These are phyloP conservation scores for Trypanosoma theileri DNA, from an alignment of 208 protist species.

Conservation along the genomic window DNA sequence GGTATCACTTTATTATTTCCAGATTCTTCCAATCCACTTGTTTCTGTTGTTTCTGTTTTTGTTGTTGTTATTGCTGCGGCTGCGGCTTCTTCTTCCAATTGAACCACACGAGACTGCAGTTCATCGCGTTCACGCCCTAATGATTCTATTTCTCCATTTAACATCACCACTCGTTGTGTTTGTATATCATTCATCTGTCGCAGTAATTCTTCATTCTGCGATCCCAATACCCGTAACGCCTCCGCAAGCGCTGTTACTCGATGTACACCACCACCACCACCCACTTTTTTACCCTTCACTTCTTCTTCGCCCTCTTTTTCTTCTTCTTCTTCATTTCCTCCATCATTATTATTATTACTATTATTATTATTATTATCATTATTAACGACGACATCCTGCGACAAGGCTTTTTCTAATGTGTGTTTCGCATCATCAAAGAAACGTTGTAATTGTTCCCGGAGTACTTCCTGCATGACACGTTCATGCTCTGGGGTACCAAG, in stretches of 20 bases:
- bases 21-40: conserved; percentile 23
- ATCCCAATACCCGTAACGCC: conserved; percentile 37
- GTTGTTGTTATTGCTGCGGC: not conserved
- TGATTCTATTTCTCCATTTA: conserved; percentile 52
- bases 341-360: not conserved
- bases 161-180: conserved; percentile 27
- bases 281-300: too few species aligned
- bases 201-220: conserved; percentile 43
- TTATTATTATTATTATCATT: not conserved
- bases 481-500: conserved; percentile 52
- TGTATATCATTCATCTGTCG: conserved; percentile 37
- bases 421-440: conserved; percentile 57
- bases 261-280: not conserved
- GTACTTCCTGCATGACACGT: conserved; percentile 51
- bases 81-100: conserved; percentile 17
- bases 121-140: conserved; percentile 44
- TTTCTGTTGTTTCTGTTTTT: not conserved
- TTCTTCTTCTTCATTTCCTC: conserved; percentile 3
- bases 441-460: conserved; percentile 43
- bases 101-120: conserved; percentile 33
- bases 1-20: conserved; percentile 43
- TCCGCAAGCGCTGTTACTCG: conserved; percentile 25
- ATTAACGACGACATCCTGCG: conserved; percentile 17
- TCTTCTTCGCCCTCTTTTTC: conserved; percentile 1
- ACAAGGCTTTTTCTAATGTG: conserved; percentile 7